Conservation (phyloP, 2,329 filamentous ascomycete species). For the Nothophaeocryptopus gaeumannii region DNA sequence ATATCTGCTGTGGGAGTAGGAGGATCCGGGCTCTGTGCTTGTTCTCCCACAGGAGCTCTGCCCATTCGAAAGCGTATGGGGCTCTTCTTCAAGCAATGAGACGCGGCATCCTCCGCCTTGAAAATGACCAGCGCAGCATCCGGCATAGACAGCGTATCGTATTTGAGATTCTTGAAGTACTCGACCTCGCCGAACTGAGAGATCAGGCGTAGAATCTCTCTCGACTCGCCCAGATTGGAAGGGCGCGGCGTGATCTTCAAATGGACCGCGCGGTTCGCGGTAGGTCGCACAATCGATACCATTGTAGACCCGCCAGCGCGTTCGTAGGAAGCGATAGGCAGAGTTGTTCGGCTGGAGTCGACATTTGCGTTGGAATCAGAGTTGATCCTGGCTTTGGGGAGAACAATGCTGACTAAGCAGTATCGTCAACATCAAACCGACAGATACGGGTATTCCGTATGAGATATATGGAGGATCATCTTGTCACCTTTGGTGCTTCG, state of each 20-base stretch:
- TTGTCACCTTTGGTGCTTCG: no score
- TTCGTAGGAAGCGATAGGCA: no score
- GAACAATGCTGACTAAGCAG: no score
- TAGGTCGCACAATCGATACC: constrained; percentile 30
- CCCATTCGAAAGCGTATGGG: constrained; percentile 48
- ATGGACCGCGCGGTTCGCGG: constrained; percentile 45
- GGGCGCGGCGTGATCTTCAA: constrained; percentile 48
- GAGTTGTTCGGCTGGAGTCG: no score
- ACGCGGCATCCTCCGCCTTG: constrained; percentile 40
- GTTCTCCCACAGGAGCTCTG: constrained; percentile 18
- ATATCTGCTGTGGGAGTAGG: constrained; percentile 4
- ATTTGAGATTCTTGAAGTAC: constrained; percentile 48
- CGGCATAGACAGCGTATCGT: constrained; percentile 43
- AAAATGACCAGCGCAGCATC: constrained; percentile 49
- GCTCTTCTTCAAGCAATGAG: constrained; percentile 42
- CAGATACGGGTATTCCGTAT: no score
- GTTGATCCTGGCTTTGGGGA: no score
- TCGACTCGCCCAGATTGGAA: constrained; percentile 48
- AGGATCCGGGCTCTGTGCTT: constrained; percentile 4
- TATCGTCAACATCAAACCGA: no score
- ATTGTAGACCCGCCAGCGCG: background rate
- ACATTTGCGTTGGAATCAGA: no score
- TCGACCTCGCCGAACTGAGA: constrained; percentile 50
- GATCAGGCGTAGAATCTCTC: constrained; percentile 48
- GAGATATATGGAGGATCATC: no score